phyloP scores from a whole-genome alignment of 768 basidiomycete genomes.

The Xerocomellus amylosporus region DNA sequence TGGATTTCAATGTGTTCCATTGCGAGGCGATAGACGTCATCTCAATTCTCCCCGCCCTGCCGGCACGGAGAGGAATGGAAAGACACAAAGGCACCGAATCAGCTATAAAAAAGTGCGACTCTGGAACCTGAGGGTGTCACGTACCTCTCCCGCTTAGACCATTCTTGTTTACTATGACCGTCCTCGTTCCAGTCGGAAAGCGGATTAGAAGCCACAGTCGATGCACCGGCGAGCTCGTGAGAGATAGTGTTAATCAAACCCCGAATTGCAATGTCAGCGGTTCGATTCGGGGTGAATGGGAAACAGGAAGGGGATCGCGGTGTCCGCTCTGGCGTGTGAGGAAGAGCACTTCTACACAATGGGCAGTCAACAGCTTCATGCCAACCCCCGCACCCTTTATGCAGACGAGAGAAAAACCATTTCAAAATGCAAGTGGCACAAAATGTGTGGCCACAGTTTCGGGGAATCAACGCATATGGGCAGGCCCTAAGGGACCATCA shows the following conservation, averaged over 20 bases:
- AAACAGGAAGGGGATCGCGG: slow-evolving; percentile 52
- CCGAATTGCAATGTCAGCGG: slow-evolving; percentile 49
- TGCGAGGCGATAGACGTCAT: slow-evolving; percentile 47
- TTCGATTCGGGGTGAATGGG: slow-evolving; percentile 64
- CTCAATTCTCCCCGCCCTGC: slow-evolving; percentile 55
- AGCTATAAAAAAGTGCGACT: slow-evolving; percentile 5
- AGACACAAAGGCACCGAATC: slow-evolving; percentile 3
- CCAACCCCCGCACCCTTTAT: slow-evolving; percentile 62
- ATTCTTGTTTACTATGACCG: slow-evolving; percentile 51
- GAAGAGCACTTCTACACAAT: slow-evolving; percentile 56
- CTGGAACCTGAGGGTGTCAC: slow-evolving; percentile 24
- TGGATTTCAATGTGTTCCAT: slow-evolving; percentile 49
- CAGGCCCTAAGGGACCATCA: slow-evolving; percentile 37
- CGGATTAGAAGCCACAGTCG: slow-evolving; percentile 31
- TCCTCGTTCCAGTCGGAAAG: slow-evolving; percentile 52
- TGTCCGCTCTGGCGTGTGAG: slow-evolving; percentile 47
- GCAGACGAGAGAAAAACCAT: slow-evolving; percentile 68
- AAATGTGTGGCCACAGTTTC: slow-evolving; percentile 64
- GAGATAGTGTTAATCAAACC: slow-evolving; percentile 52
- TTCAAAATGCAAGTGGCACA: slow-evolving; percentile 64
- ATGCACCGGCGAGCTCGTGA: slow-evolving; percentile 36
- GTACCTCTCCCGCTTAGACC: slow-evolving; percentile 56
- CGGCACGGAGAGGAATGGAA: slow-evolving; percentile 3
- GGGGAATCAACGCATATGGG: slow-evolving; percentile 55
- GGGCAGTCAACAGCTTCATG: slow-evolving; percentile 68